Evolutionary conservation across 257 asterid genomes (phyloP).

Genomic region (Hygrophila difformis): DNA sequence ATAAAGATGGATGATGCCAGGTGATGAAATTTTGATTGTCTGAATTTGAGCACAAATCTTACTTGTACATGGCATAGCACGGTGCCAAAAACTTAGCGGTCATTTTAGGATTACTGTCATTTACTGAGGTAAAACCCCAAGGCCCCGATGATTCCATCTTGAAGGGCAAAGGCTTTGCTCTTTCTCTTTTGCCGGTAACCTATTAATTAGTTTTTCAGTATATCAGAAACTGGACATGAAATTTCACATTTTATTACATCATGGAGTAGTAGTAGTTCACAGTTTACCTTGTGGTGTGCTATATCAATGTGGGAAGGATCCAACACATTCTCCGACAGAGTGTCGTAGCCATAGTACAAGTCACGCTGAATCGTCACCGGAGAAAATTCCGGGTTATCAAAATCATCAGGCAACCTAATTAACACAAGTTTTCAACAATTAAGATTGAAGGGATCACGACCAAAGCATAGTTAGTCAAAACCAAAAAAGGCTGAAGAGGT

Average conservation of each 20-base stretch:
- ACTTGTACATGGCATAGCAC: slow-evolving; percentile 79
- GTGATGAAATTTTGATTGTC: too few species aligned
- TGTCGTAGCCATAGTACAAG: slow-evolving; percentile 88
- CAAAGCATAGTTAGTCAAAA: too few species aligned
- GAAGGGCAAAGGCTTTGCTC: slow-evolving; percentile 93
- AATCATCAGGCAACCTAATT: slow-evolving; percentile 98
- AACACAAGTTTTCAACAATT: too few species aligned
- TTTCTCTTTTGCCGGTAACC: slow-evolving; percentile 98
- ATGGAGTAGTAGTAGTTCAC: too few species aligned
- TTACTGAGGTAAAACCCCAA: slow-evolving; percentile 91
- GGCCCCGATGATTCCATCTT: slow-evolving; percentile 78
- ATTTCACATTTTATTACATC: too few species aligned
- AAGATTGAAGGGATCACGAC: too few species aligned
- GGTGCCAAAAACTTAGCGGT: slow-evolving; percentile 84
- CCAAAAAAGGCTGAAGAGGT: too few species aligned
- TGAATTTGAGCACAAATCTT: too few species aligned
- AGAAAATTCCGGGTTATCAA: slow-evolving; percentile 79
- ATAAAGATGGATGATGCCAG: too few species aligned
- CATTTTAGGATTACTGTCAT: slow-evolving; percentile 73
- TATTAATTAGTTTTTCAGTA: too few species aligned
- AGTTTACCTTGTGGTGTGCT: slow-evolving; percentile 92
- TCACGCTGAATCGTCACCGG: slow-evolving; percentile 93
- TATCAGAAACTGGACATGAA: background rate
- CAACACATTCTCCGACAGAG: slow-evolving; percentile 96
- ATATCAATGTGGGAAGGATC: slow-evolving; percentile 99